These are phyloP conservation scores for Phytopythium litorale DNA, from an alignment of 352 stramenopile species.

Conservation along the genomic window DNA sequence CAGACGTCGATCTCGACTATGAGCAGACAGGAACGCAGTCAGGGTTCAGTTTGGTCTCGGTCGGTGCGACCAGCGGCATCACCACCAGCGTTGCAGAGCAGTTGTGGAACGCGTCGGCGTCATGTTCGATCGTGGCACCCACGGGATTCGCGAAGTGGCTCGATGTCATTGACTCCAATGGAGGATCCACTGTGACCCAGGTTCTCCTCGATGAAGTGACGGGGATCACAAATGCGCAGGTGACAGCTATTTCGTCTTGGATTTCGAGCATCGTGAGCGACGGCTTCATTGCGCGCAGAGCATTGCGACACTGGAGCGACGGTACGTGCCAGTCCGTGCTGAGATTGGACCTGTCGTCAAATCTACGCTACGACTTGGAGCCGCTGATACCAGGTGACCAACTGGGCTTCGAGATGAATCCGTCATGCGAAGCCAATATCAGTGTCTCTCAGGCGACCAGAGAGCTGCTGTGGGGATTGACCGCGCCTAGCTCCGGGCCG, in stretches of 20 bases:
- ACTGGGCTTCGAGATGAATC: constrained; percentile 65
- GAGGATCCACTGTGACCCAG: not conserved
- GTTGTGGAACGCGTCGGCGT: constrained; percentile 39
- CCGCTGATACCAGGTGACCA: constrained; percentile 41
- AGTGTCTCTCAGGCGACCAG: constrained; percentile 17
- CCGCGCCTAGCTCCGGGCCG: constrained; percentile 7
- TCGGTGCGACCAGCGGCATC: constrained; percentile 25
- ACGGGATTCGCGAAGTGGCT: constrained; percentile 55
- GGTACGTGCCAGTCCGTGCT: constrained; percentile 57
- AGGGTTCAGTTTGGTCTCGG: constrained; percentile 42
- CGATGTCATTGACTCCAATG: constrained; percentile 8
- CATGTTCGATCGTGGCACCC: constrained; percentile 38
- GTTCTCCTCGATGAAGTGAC: constrained; percentile 12
- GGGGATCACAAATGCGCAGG: constrained; percentile 20
- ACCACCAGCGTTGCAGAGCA: constrained; percentile 26
- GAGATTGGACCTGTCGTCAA: constrained; percentile 12
- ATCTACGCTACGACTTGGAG: constrained; percentile 59
- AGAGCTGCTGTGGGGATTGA: constrained; percentile 28
- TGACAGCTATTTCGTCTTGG: constrained; percentile 38
- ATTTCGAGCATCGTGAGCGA: constrained; percentile 33
- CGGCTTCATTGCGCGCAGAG: constrained; percentile 42
- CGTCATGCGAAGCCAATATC: constrained; percentile 10
- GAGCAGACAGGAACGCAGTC: constrained; percentile 42
- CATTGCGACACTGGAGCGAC: constrained; percentile 53
- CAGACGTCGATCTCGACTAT: constrained; percentile 55